Percentiles rank a stretch among this genome's conserved stretches.
Evolutionary conservation across 805 yeast species (phyloP).

Genomic region (Naumovozyma castellii): DNA sequence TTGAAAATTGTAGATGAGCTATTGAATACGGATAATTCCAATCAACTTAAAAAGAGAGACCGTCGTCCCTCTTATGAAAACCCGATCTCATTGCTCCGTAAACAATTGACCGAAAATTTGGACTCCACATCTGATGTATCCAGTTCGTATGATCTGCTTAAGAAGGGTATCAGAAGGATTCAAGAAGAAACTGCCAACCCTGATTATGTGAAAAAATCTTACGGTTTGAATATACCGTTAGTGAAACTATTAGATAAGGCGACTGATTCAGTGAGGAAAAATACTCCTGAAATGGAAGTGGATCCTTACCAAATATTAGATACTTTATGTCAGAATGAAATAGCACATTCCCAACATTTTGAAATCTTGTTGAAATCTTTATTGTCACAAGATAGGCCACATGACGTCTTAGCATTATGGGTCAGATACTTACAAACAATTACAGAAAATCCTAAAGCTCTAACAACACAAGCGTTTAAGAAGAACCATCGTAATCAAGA

Average conservation of each 20-base stretch:
- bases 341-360: constrained; percentile 26
- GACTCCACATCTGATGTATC: background rate
- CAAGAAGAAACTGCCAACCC: background rate
- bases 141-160: background rate
- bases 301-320: constrained; percentile 24
- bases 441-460: constrained; percentile 10
- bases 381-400: constrained; percentile 11
- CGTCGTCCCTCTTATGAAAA: too few relatives aligned
- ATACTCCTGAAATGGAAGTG: constrained; percentile 1
- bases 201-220: constrained; percentile 5
- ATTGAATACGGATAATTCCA: background rate
- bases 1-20: background rate
- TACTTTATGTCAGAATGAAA: constrained; percentile 16
- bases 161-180: background rate
- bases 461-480: background rate
- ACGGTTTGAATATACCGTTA: constrained; percentile 15
- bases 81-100: background rate
- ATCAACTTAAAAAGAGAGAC: too few relatives aligned
- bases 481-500: background rate
- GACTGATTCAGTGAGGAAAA: constrained; percentile 1
- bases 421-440: constrained; percentile 20
- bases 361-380: constrained; percentile 18
- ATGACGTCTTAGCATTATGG: constrained; percentile 28
- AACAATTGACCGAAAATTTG: background rate
- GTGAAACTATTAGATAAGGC: constrained; percentile 10